Evolutionary conservation across 345 rosid species (phyloP).

Genomic region (Gossypium anomalum): DNA sequence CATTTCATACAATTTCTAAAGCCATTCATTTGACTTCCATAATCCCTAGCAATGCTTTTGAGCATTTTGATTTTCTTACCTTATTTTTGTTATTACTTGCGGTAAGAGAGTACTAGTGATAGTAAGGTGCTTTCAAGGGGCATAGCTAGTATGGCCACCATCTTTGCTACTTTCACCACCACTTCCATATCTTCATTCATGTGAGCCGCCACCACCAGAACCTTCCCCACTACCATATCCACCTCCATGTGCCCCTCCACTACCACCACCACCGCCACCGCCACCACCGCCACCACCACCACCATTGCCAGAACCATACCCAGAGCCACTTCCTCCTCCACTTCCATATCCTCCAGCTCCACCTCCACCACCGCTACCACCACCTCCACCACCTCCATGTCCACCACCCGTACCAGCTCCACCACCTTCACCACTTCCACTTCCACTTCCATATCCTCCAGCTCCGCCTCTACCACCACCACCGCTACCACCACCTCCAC

Average conservation of each 20-base stretch:
- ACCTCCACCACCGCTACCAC: background rate
- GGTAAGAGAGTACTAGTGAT: background rate
- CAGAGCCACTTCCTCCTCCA: background rate
- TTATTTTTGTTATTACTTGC: background rate
- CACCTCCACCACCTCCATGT: background rate
- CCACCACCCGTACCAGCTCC: constrained; percentile 18
- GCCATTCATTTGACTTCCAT: background rate
- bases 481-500: constrained; percentile 18
- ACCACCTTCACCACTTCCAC: constrained; percentile 22
- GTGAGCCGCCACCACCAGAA: constrained; percentile 11
- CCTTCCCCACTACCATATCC: constrained; percentile 10
- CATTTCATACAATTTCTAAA: background rate
- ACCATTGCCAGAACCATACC: background rate
- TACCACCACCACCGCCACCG: constrained; percentile 14
- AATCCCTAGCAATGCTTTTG: background rate
- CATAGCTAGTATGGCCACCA: background rate
- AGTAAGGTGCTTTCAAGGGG: background rate
- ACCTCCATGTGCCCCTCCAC: constrained; percentile 23
- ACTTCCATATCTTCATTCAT: constrained; percentile 7
- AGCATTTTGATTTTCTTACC: background rate
- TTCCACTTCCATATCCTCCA: constrained; percentile 14
- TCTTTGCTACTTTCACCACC: background rate
- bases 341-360: constrained; percentile 28
- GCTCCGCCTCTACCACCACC: constrained; percentile 19
- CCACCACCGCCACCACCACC: constrained; percentile 21